Percentiles rank a stretch among this genome's conserved stretches.
Evolutionary conservation across 2,329 filamentous ascomycete genomes (phyloP).

Genomic region (Colletotrichum liaoningense): DNA sequence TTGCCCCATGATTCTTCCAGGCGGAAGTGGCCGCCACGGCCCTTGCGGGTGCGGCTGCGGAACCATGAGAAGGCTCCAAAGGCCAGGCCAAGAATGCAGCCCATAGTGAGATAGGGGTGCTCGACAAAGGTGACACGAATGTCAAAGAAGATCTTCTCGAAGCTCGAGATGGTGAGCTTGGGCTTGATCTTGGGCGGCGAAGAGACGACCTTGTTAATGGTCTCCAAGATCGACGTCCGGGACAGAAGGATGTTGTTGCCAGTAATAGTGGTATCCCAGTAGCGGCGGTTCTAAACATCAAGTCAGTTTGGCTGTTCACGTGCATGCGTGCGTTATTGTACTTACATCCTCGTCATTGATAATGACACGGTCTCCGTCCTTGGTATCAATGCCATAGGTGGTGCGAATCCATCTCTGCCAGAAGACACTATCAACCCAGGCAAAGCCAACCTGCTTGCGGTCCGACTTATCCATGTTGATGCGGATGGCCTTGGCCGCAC

Average conservation of each 20-base stretch:
- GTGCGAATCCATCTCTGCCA: constrained; percentile 97
- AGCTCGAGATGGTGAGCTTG: constrained; percentile 80
- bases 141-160: constrained; percentile 79
- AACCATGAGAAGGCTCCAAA: constrained; percentile 65
- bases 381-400: constrained; percentile 93
- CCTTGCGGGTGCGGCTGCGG: constrained; percentile 64
- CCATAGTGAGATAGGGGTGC: constrained; percentile 69
- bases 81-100: constrained; percentile 67
- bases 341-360: constrained; percentile 98
- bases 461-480: constrained; percentile 91
- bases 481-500: constrained; percentile 88
- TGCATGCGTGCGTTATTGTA: constrained; percentile 36
- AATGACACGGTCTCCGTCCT: constrained; percentile 89
- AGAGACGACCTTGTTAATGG: constrained; percentile 76
- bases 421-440: constrained; percentile 96
- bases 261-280: constrained; percentile 93
- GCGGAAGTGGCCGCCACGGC: constrained; percentile 69
- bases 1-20: constrained; percentile 66
- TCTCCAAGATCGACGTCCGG: constrained; percentile 91
- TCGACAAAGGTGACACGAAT: constrained; percentile 68
- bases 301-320: not conserved
- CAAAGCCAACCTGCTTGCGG: constrained; percentile 91
- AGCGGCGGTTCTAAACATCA: constrained; percentile 80
- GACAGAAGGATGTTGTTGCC: constrained; percentile 91
- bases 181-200: constrained; percentile 77